phyloP scores from a whole-genome alignment of 2,329 filamentous ascomycete genomes.

The Epichloe hybrida region DNA sequence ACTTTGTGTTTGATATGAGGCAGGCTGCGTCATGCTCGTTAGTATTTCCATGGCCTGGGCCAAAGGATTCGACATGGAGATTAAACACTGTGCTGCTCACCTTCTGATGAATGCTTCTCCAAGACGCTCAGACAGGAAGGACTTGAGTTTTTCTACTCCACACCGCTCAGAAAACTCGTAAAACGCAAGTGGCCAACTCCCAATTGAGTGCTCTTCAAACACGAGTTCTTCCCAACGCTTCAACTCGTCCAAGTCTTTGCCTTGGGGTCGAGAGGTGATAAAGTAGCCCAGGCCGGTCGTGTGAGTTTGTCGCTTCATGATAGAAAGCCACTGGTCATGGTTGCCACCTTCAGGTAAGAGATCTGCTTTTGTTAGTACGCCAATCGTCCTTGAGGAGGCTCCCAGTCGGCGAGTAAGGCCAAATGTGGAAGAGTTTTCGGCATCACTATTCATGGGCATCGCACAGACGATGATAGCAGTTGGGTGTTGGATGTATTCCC shows the following conservation, averaged over 20 bases:
- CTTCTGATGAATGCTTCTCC: conserved; percentile 40
- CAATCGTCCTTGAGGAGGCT: conserved; percentile 49
- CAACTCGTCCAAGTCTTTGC: conserved; percentile 38
- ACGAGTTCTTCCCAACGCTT: conserved; percentile 37
- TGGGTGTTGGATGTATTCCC: conserved; percentile 52
- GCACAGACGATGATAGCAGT: conserved; percentile 68
- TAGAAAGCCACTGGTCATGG: conserved; percentile 43
- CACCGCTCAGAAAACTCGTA: conserved; percentile 32
- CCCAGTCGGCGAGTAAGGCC: conserved; percentile 44
- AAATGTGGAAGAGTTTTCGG: conserved; percentile 60
- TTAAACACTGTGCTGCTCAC: conserved; percentile 15
- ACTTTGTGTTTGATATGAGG: conserved; percentile 41
- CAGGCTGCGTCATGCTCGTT: conserved; percentile 23
- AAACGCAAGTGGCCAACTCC: conserved; percentile 37
- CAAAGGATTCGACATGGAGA: neutral
- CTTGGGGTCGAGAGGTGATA: conserved; percentile 55
- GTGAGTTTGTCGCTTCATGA: conserved; percentile 50
- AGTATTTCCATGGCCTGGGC: neutral
- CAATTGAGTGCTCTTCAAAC: conserved; percentile 27
- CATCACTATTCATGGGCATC: conserved; percentile 64
- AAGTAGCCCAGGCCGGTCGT: conserved; percentile 63
- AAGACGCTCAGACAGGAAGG: conserved; percentile 38
- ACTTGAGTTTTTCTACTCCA: conserved; percentile 38
- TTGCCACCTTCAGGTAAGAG: conserved; percentile 41
- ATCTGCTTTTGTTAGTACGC: conserved; percentile 79